Evolutionary conservation across 805 yeast species (phyloP), one percentile per base, ranked within the genome.

Genomic region (Hanseniaspora guilliermondii): DNA sequence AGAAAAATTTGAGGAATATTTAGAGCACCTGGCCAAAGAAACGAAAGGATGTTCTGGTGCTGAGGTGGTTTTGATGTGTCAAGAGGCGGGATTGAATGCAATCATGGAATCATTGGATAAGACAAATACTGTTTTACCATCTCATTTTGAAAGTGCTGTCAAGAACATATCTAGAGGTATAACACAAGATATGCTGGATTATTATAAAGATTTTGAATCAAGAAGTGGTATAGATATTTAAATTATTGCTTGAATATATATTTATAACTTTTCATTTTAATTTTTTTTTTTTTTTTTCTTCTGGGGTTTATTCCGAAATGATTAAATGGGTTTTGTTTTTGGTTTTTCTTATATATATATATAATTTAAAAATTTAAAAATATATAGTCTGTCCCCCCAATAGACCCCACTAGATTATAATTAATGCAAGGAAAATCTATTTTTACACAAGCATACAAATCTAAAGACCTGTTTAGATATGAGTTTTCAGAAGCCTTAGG

Each of bases 31-130:
- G 11, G 88, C 95, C 0, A 66, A 61, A 1, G 62, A 69, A 6
- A 85, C 96, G 0, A 91, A 84, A 0, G 97, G 98, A 0, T 88
- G 95, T 63, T 88, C 97, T 0, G 99, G 99, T 37, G 96, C 97
- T 0, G 98, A 93, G 67, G 86, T 93, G 38, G 95, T 89, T 0
- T 73, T 88, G 21, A 66, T 91, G 21, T 87, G 96, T 61, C 97
- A 89, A 66, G 97, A 91, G 67, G 96, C 97, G 0, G 98, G 98
- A 2, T 70, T 93, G 12, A 79, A 85, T n/a, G 96, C 97, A 0
- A 81, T 93, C 56, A 87, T 87, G 83, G 96, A 87, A 60, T 70
- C 85, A 58, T 67, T 76, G 6, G 70, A 78, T 4, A 19, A 49
- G 9, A 75, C 85, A 8, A 62, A 63, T 0, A 59, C 60, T 6